Percentiles rank a stretch among this genome's conserved stretches.
Evolutionary conservation across 495 filamentous ascomycete species (phyloP).

Genomic region (Xylaria nigripes): DNA sequence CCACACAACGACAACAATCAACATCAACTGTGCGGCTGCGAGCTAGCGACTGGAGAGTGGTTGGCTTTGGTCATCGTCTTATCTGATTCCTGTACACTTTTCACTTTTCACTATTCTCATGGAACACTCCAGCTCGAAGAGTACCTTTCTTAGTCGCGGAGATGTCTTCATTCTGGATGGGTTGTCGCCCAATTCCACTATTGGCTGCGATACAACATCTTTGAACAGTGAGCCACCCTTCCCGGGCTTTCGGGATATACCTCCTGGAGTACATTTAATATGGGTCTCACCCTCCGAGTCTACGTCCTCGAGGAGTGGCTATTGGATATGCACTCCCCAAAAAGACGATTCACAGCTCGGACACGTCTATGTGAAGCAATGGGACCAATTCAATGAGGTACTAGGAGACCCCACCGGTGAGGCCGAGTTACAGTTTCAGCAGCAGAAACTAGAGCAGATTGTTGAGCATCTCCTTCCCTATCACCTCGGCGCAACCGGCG

Average conservation of each 20-base stretch:
- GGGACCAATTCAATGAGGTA: constrained; percentile 49
- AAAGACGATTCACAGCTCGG: constrained; percentile 13
- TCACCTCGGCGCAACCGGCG: constrained; percentile 14
- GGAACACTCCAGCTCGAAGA: constrained; percentile 10
- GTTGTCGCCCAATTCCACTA: constrained; percentile 32
- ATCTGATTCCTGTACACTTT: no score
- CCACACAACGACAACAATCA: no score
- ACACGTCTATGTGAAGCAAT: constrained; percentile 48
- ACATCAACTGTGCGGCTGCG: constrained; percentile 21
- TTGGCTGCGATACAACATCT: constrained; percentile 40
- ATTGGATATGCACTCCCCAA: constrained; percentile 46
- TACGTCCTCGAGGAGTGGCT: constrained; percentile 44
- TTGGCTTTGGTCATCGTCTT: constrained; percentile 1
- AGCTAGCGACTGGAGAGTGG: constrained; percentile 19
- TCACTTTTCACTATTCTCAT: constrained; percentile 10
- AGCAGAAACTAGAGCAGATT: constrained; percentile 27
- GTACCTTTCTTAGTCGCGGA: constrained; percentile 21
- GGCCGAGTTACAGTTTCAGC: constrained; percentile 27
- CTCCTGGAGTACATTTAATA: constrained; percentile 50
- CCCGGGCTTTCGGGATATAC: constrained; percentile 52
- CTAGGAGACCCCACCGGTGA: constrained; percentile 33
- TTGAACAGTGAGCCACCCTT: constrained; percentile 35
- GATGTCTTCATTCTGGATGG: constrained; percentile 37
- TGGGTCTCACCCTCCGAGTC: constrained; percentile 47
- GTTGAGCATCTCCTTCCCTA: constrained; percentile 35